These are phyloP conservation scores for Phytophthora multivora DNA, from an alignment of 352 stramenopile genomes.

Conservation along the genomic window DNA sequence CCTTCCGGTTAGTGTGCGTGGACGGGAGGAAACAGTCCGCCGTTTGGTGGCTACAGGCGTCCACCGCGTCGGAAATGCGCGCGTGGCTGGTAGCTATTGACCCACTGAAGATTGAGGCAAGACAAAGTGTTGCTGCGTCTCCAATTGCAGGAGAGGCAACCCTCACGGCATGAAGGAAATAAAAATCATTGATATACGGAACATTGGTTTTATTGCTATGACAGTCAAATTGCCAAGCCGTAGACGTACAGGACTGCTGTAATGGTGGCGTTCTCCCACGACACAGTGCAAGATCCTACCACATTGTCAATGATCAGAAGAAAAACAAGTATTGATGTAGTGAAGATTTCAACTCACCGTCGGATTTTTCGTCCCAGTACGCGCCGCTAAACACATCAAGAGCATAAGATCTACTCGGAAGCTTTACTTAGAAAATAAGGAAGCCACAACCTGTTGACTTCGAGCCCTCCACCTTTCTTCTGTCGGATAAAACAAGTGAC, in stretches of 20 bases:
- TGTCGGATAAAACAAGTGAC: conserved; percentile 73
- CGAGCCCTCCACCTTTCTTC: conserved; percentile 64
- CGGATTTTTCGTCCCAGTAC: conserved; percentile 79
- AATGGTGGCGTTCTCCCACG: conserved; percentile 80
- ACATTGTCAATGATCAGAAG: conserved; percentile 1
- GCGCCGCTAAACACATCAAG: conserved; percentile 35
- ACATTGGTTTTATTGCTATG: not conserved
- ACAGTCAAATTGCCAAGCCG: conserved; percentile 51
- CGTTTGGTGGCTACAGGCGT: conserved; percentile 80
- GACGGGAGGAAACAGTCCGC: conserved; percentile 56
- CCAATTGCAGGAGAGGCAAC: conserved; percentile 25
- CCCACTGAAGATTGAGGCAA: conserved; percentile 63
- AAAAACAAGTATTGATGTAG: not conserved
- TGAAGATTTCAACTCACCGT: conserved; percentile 39
- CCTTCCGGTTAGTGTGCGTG: conserved; percentile 70
- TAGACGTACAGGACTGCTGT: conserved; percentile 72
- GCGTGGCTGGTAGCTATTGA: conserved; percentile 77
- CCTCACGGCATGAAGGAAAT: conserved; percentile 30
- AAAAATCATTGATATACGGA: too few relatives aligned
- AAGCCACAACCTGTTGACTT: conserved; percentile 46
- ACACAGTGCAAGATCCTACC: conserved; percentile 68
- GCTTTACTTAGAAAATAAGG: not conserved
- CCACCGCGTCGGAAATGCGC: conserved; percentile 62
- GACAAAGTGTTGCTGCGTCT: conserved; percentile 23
- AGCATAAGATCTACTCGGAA: too few relatives aligned